phyloP scores from a whole-genome alignment of 768 basidiomycete species.

The Trametes villosa region DNA sequence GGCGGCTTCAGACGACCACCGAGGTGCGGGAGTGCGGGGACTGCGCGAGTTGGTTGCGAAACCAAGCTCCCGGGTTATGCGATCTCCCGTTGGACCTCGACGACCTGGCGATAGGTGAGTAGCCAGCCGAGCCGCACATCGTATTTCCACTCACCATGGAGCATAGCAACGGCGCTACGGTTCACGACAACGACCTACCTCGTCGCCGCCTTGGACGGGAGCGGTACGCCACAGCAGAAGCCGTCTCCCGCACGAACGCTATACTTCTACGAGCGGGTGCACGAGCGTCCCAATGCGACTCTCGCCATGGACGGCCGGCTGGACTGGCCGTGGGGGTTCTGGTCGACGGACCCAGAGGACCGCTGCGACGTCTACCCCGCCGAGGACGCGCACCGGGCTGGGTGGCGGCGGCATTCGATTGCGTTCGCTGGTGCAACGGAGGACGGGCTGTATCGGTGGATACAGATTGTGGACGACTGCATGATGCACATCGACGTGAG shows the following conservation, averaged over 20 bases:
- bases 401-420: neutral
- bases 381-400: conserved; percentile 5
- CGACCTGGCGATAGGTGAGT: conserved; percentile 5
- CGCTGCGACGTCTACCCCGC: neutral
- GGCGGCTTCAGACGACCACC: conserved; percentile 1
- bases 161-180: conserved; percentile 3
- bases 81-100: conserved; percentile 2
- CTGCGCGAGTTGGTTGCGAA: conserved; percentile 1
- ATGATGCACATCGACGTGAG: conserved; percentile 15
- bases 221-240: neutral
- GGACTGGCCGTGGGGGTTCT: conserved; percentile 21
- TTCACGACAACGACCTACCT: conserved; percentile 12
- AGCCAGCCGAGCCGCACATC: too few species aligned
- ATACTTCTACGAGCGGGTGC: conserved; percentile 20
- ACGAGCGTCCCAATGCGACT: conserved; percentile 4
- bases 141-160: too few species aligned
- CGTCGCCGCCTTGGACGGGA: neutral
- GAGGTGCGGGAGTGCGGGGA: neutral
- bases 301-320: conserved; percentile 2
- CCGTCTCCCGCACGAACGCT: neutral
- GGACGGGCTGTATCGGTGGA: conserved; percentile 4
- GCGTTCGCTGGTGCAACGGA: neutral
- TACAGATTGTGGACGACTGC: conserved; percentile 4
- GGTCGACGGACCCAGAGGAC: conserved; percentile 13
- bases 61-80: neutral